Conservation (phyloP, 208 protist species). For the Acanthamoeba healyi region DNA sequence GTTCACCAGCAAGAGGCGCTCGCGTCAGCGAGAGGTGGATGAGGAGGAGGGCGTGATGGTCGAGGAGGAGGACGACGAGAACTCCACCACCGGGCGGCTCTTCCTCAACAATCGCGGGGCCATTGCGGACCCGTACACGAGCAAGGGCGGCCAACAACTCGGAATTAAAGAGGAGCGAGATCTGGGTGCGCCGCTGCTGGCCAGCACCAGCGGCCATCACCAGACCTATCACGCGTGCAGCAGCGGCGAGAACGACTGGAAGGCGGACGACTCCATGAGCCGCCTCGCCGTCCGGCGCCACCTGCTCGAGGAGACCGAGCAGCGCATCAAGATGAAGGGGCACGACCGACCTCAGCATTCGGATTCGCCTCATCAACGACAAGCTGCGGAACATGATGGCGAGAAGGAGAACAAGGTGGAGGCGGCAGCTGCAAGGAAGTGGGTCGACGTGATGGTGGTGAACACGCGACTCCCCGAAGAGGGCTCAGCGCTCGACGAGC, state of each 20-base stretch:
- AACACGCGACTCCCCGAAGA: neutral
- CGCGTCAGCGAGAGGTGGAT: neutral
- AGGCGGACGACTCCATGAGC: neutral
- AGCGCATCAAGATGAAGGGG: neutral
- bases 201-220: neutral
- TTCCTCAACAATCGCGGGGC: neutral
- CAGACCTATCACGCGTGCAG: neutral
- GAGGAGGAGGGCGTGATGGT: constrained; percentile 24
- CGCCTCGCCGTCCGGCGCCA: neutral
- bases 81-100: neutral
- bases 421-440: neutral
- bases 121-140: neutral
- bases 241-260: neutral
- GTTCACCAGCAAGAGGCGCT: neutral
- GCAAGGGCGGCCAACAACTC: too few relatives aligned
- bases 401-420: neutral
- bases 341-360: neutral
- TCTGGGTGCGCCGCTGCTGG: neutral
- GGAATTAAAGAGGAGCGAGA: too few relatives aligned
- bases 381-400: neutral
- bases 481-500: too few relatives aligned
- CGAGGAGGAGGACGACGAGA: constrained; percentile 13
- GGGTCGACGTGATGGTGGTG: neutral
- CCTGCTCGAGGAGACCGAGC: constrained; percentile 4
- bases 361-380: neutral